Evolutionary conservation across 202 grass and related monocot species (phyloP).

Genomic region (Musa balbisiana): DNA sequence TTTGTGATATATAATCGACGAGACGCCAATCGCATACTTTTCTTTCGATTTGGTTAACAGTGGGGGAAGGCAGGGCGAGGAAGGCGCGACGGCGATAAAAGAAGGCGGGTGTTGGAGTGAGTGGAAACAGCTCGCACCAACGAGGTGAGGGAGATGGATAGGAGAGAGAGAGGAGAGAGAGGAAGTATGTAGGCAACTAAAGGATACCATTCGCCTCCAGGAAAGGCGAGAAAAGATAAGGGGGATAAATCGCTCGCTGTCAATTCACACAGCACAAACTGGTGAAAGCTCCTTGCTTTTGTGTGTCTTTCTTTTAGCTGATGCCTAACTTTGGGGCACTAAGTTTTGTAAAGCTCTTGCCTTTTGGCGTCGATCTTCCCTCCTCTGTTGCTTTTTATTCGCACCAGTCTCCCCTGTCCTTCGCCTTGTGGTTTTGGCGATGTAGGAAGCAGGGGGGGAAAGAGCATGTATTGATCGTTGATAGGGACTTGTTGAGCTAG

Average conservation of each 20-base stretch:
- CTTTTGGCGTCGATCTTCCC: slow-evolving; percentile 1
- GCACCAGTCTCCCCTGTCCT: neutral
- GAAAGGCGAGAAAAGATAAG: neutral
- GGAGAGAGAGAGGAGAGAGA: neutral
- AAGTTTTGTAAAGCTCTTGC: slow-evolving; percentile 14
- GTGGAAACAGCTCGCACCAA: neutral
- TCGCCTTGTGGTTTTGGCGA: neutral
- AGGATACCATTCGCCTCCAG: neutral
- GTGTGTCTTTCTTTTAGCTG: neutral
- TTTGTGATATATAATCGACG: too few species aligned
- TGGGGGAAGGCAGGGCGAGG: neutral
- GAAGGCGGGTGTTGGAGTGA: neutral
- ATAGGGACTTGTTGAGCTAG: neutral
- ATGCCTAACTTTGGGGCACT: neutral
- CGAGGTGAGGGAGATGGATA: neutral
- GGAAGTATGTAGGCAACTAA: neutral
- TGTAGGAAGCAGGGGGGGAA: neutral
- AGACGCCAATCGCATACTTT: neutral
- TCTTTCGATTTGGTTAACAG: slow-evolving; percentile 10
- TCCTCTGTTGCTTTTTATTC: neutral
- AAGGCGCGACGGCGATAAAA: neutral
- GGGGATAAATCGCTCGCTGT: slow-evolving; percentile 3
- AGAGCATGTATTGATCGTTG: neutral
- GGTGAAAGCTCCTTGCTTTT: neutral
- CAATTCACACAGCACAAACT: neutral